Conservation (phyloP, 139 green algal species). For the Choricystis sp. region DNA sequence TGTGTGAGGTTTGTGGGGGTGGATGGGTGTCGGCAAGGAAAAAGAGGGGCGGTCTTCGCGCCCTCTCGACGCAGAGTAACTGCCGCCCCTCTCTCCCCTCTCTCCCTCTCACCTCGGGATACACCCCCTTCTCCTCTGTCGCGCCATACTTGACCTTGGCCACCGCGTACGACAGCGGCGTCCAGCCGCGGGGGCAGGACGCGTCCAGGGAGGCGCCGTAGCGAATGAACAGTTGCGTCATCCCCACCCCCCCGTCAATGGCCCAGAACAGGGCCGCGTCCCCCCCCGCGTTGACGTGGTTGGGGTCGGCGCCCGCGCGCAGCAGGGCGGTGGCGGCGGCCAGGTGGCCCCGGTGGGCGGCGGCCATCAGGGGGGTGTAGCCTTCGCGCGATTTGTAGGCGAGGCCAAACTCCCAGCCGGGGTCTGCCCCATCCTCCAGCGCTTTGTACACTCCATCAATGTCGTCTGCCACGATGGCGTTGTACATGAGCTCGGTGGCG, state of each 20-base stretch:
- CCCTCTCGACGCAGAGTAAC: neutral
- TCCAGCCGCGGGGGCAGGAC: conserved; percentile 62
- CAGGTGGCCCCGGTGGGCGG: conserved; percentile 53
- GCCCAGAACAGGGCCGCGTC: conserved; percentile 85
- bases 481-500: conserved; percentile 80
- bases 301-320: conserved; percentile 64
- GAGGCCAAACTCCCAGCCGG: conserved; percentile 83
- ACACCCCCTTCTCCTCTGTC: conserved; percentile 87
- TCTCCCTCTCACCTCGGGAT: conserved; percentile 57
- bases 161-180: conserved; percentile 64
- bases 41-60: neutral
- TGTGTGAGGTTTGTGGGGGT: neutral
- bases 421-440: conserved; percentile 81
- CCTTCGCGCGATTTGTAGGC: conserved; percentile 64
- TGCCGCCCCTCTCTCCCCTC: neutral
- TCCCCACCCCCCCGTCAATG: conserved; percentile 79
- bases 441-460: conserved; percentile 74
- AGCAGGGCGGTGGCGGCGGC: conserved; percentile 74
- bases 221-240: conserved; percentile 64
- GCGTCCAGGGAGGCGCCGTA: conserved; percentile 64
- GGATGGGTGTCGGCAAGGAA: neutral
- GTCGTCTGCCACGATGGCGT: conserved; percentile 70
- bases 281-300: conserved; percentile 44
- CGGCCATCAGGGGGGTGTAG: conserved; percentile 88
- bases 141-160: conserved; percentile 91